Evolutionary conservation across 2,329 filamentous ascomycete genomes (phyloP), one percentile per base, ranked within the genome.

Genomic region (Cladosporium sp.): DNA sequence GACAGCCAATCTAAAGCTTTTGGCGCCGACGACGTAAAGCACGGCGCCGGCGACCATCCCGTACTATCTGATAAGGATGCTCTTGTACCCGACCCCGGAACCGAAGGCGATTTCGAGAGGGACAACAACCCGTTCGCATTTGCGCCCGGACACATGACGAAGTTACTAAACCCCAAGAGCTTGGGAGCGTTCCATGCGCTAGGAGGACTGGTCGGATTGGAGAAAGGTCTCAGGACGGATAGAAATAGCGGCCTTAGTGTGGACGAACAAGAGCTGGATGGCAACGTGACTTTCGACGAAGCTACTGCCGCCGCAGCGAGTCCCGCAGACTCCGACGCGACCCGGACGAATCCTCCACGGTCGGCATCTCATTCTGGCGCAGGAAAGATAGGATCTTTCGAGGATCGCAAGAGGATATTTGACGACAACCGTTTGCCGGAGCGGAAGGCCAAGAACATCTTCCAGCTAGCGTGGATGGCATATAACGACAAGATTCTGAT

Each of bases 81-180:
- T 0, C 76, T 96, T 61, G 84, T 81, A 51, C 89, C 91, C 0
- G 90, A 95, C 69, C 87, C 85, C 1, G 87, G 87, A 6, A 89
- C 86, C 55, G 89, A 92, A 70, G 80, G 76, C 17, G 89, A 93
- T 62, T 96, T 95, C 66, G 67, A 84, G 43, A 82, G 93, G 11
- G 81, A 87, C 5, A 80, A 91, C 71, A 96, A 94, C 71, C 88
- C 88, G 0, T 96, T 96, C 69, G 92, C 90, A 15, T 96, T 91
- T 70, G 85, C 86, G 1, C 87, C 87, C 11, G 92, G 92, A 14
- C 87, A 95, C 69, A 80, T 97, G 63, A 88, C 86, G 62, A 93
- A 93, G 74, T 76, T 94, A 6, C 78, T 92, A 54, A 92, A 92
- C 63, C 89, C 90, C 0, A 94, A 94, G 74, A 92, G 82, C 66